A percentile compares a stretch with the other conserved stretches of the same genome.
Evolutionary conservation across 495 filamentous ascomycete species (phyloP).

Genomic region (Cercophora samala): DNA sequence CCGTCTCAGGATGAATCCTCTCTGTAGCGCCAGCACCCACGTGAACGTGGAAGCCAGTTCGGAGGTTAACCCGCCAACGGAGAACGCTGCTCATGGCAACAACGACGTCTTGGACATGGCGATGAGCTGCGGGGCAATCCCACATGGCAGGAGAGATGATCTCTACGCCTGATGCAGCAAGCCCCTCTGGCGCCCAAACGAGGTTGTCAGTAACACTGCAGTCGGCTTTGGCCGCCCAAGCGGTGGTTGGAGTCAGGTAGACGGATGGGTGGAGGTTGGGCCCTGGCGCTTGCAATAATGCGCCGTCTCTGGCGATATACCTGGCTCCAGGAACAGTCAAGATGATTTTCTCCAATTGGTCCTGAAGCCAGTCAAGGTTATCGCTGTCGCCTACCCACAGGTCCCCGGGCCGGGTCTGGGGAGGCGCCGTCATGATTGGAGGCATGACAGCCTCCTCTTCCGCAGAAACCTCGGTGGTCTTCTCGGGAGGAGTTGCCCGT

Average conservation of each 20-base stretch:
- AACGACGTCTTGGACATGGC: conserved; percentile 11
- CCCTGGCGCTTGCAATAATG: background rate
- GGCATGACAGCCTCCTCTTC: background rate
- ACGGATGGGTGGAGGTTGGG: background rate
- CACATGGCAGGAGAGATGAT: conserved; percentile 16
- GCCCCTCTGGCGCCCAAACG: background rate
- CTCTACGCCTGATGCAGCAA: conserved; percentile 1
- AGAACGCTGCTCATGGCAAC: background rate
- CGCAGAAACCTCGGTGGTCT: background rate
- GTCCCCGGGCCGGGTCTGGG: too few species aligned
- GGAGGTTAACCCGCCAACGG: conserved; percentile 11
- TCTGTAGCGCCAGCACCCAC: conserved; percentile 10
- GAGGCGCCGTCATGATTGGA: too few species aligned
- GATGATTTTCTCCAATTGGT: conserved; percentile 8
- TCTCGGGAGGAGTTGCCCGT: background rate
- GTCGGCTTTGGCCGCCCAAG: conserved; percentile 13
- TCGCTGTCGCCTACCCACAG: too few species aligned
- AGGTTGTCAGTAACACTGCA: background rate
- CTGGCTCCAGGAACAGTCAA: conserved; percentile 13
- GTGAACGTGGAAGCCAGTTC: conserved; percentile 15
- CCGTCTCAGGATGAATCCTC: background rate
- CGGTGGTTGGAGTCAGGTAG: background rate
- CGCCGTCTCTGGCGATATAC: background rate
- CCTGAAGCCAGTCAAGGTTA: background rate
- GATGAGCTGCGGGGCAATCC: conserved; percentile 15